A percentile compares a stretch with the other conserved stretches of the same genome.
phyloP scores from a whole-genome alignment of 306 rosid species.

The Prunus padus region DNA sequence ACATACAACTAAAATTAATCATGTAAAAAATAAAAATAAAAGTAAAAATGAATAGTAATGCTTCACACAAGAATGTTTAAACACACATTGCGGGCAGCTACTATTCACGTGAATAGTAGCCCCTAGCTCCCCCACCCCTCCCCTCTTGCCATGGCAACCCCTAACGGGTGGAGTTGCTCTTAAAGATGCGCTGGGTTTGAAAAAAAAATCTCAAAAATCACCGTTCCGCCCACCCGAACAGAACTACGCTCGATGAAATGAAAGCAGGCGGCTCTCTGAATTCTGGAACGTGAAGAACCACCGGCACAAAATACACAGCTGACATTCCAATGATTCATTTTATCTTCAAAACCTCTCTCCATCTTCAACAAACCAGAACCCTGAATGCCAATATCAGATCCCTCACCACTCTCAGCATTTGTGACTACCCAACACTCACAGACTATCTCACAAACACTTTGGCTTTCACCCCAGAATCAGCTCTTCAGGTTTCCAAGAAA shows the following conservation, averaged over 20 bases:
- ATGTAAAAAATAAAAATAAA: too few species aligned
- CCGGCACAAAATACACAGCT: neutral
- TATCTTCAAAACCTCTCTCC: slow-evolving; percentile 2
- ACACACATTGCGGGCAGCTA: too few species aligned
- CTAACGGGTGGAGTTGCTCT: too few species aligned
- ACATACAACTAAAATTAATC: too few species aligned
- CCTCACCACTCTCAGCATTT: slow-evolving; percentile 3
- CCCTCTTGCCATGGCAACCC: too few species aligned
- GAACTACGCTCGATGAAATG: neutral
- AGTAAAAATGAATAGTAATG: too few species aligned
- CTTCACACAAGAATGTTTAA: too few species aligned
- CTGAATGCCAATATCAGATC: neutral
- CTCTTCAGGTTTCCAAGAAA: slow-evolving; percentile 6
- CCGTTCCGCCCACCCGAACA: too few species aligned
- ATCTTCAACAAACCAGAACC: neutral
- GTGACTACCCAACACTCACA: neutral
- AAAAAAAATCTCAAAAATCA: too few species aligned
- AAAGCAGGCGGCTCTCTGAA: neutral
- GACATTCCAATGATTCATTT: neutral
- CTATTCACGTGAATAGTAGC: too few species aligned
- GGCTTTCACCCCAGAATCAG: slow-evolving; percentile 15
- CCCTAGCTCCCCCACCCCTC: too few species aligned
- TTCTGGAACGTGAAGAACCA: neutral
- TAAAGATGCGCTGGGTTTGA: too few species aligned
- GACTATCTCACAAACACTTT: slow-evolving; percentile 13